These are phyloP conservation scores for Mycena maculata DNA, from an alignment of 768 basidiomycete species.

Conservation along the genomic window DNA sequence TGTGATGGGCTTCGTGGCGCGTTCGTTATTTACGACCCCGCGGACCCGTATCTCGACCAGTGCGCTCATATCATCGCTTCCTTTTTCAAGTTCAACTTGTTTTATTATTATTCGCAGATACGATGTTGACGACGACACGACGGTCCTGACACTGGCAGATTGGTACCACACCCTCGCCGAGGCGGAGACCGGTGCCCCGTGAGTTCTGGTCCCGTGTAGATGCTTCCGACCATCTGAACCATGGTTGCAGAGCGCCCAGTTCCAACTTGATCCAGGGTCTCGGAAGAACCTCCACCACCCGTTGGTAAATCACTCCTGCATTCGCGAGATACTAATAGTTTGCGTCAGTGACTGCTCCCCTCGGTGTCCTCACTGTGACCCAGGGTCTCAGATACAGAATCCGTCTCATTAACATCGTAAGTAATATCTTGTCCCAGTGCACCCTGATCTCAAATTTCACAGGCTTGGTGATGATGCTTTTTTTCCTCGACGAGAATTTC, in stretches of 20 bases:
- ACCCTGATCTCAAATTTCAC: no score
- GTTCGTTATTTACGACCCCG: constrained; percentile 8
- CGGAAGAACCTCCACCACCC: constrained; percentile 9
- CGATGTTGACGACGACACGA: background rate
- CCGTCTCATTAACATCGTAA: constrained; percentile 42
- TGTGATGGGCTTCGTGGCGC: constrained; percentile 10
- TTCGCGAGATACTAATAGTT: background rate
- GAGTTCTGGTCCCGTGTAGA: background rate
- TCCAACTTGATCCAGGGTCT: constrained; percentile 30
- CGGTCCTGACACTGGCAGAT: background rate
- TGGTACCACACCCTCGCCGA: constrained; percentile 18
- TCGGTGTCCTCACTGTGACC: constrained; percentile 17
- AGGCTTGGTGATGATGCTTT: no score
- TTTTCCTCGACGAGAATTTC: no score
- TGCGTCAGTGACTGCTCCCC: constrained; percentile 11
- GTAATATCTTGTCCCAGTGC: no score
- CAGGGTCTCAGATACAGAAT: constrained; percentile 40
- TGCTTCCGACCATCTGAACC: constrained; percentile 1
- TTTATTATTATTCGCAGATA: no score
- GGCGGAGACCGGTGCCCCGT: constrained; percentile 7
- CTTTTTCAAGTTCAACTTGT: background rate
- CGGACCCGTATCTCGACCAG: constrained; percentile 14
- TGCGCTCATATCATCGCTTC: background rate
- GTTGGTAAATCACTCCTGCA: background rate
- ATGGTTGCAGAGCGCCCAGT: constrained; percentile 2